Conservation (phyloP, 1,284 basidiomycete species). For the Cutaneotrichosporon dermatis region DNA sequence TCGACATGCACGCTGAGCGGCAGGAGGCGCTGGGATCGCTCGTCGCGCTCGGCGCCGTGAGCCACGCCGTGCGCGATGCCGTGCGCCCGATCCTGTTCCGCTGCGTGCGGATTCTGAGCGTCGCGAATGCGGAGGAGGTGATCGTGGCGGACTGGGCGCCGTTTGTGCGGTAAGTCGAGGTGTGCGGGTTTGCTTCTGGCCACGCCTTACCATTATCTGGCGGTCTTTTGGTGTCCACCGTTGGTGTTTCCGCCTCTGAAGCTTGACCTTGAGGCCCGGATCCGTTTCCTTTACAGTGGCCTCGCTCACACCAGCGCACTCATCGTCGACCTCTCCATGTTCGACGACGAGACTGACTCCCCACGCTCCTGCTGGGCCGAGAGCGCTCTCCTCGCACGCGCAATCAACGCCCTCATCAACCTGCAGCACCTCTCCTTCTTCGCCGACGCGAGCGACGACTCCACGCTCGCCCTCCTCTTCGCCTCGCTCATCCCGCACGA, state of each 20-base stretch:
- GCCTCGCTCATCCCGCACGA: conserved; percentile 26
- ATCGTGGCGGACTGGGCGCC: conserved; percentile 34
- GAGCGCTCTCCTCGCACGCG: conserved; percentile 29
- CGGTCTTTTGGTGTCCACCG: too few species aligned
- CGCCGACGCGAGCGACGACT: conserved; percentile 44
- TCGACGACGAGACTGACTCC: conserved; percentile 28
- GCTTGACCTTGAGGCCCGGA: too few species aligned
- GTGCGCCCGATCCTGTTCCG: conserved; percentile 37
- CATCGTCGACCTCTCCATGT: conserved; percentile 44
- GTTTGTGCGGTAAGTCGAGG: conserved; percentile 31
- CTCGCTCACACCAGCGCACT: conserved; percentile 23
- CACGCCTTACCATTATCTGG: too few species aligned
- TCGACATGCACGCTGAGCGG: conserved; percentile 39
- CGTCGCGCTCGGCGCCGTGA: conserved; percentile 33
- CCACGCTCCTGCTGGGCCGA: conserved; percentile 39
- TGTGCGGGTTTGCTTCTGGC: too few species aligned
- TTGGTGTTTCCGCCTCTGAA: too few species aligned
- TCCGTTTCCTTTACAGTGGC: too few species aligned
- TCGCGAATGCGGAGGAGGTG: conserved; percentile 26
- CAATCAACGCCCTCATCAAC: conserved; percentile 32
- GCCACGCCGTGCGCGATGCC: conserved; percentile 30
- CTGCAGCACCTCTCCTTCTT: conserved; percentile 44
- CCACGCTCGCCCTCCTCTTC: conserved; percentile 40
- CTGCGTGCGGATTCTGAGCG: conserved; percentile 33
- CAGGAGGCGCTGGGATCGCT: conserved; percentile 31